Evolutionary conservation across 2,329 filamentous ascomycete genomes (phyloP), one percentile per base, ranked within the genome.

Genomic region (Chrysoporthe cubensis): DNA sequence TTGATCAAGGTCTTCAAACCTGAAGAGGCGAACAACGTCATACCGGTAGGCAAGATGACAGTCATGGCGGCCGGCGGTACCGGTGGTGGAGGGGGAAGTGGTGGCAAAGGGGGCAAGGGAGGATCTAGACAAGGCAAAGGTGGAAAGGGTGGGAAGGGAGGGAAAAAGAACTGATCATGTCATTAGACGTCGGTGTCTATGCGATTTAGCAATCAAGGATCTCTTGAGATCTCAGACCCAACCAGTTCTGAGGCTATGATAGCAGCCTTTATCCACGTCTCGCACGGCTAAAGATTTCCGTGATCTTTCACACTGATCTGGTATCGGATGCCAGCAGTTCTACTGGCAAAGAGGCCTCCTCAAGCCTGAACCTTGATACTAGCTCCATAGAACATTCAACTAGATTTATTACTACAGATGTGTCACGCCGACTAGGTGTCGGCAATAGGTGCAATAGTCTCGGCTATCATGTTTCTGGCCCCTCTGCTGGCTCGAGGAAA

Each of bases 1-100:
- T 80, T 97, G 46, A 85, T 98, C 70, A 91, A 91, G 79, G 87
- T 83, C 0, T 88, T 94, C 82, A 96, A 94, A 79, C 88, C 93
- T 32, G 89, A 92, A 69, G 94, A 97, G 80, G 86, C 93, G 18
- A 87, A 94, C 66, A 94, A 95, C 72, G 87, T 88, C 4, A 86
- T 97, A 71, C 92, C 93, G 0, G 93, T 96, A 0, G 86, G 90
- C 43, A 95, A 92, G 77, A 87, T 96, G 48, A 88, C 91, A 73
- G 87, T 97, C 50, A 91, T 97, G 88, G 87, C 91, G 82, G 83
- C 85, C 16, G 88, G 88, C 6, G 88, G 86, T 1, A 79, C 79
- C 46, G 75, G 77, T 60, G 78, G 78, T 66, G 72, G 71, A 71
- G 74, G 75, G 65, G 74, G 75, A 2, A 75, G 76, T 50, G 74